Conservation (phyloP, 495 filamentous ascomycete species). For the Aspergillus leporis region DNA sequence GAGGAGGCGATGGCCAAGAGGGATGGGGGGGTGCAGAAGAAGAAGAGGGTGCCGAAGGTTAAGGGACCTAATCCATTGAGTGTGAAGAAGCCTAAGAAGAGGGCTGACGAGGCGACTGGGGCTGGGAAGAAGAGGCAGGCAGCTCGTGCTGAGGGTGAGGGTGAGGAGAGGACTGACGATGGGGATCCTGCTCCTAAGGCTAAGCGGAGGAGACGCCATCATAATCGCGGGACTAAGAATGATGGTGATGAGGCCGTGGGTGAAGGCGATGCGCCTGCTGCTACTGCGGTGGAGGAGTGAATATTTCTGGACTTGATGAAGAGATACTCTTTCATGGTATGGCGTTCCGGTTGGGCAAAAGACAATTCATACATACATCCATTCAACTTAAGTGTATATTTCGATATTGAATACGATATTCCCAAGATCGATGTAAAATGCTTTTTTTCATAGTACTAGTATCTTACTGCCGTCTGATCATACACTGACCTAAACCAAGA, state of each 20-base stretch:
- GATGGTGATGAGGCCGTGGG: constrained; percentile 20
- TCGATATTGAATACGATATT: constrained; percentile 14
- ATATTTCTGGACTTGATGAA: constrained; percentile 1
- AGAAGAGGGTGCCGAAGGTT: constrained; percentile 60
- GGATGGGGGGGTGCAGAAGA: constrained; percentile 51
- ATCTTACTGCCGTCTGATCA: not conserved
- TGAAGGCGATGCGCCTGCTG: constrained; percentile 9
- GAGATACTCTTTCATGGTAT: constrained; percentile 24
- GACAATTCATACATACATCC: constrained; percentile 28
- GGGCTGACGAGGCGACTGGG: constrained; percentile 10
- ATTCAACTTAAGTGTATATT: constrained; percentile 24
- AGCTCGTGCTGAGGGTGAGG: constrained; percentile 22
- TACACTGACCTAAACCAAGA: not conserved
- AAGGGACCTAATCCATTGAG: constrained; percentile 90
- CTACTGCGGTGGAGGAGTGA: constrained; percentile 25
- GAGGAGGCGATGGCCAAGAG: constrained; percentile 39
- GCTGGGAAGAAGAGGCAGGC: constrained; percentile 23
- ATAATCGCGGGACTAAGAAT: constrained; percentile 34
- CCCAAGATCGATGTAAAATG: constrained; percentile 10
- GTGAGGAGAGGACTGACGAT: constrained; percentile 22
- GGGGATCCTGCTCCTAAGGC: constrained; percentile 28
- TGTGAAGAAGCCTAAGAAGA: constrained; percentile 79
- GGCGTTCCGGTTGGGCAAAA: constrained; percentile 38
- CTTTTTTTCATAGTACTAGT: not conserved
- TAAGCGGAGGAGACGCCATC: constrained; percentile 52